Evolutionary conservation across 805 yeast genomes (phyloP).

Genomic region (Lipomyces spencermartinsiae): DNA sequence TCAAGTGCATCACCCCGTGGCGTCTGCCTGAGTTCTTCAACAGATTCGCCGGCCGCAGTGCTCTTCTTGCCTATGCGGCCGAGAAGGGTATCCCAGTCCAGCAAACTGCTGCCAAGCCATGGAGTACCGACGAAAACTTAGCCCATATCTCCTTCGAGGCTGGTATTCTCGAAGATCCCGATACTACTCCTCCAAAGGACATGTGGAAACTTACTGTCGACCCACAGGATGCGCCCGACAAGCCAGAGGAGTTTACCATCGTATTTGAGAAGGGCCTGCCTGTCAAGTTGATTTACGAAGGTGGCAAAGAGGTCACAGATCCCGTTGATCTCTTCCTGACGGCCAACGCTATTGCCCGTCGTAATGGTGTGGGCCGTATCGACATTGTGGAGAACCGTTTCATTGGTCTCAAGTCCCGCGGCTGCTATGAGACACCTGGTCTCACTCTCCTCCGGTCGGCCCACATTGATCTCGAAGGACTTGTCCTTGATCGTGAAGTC

Average conservation of each 20-base stretch:
- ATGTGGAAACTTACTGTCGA: slow-evolving; percentile 99
- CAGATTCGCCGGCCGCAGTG: slow-evolving; percentile 98
- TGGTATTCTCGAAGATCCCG: slow-evolving; percentile 98
- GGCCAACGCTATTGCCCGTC: slow-evolving; percentile 95
- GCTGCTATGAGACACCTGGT: slow-evolving; percentile 99
- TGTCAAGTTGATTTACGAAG: slow-evolving; percentile 70
- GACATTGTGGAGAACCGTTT: slow-evolving; percentile 99
- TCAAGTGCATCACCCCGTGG: slow-evolving; percentile 98
- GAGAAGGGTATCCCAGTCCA: slow-evolving; percentile 90
- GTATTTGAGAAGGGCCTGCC: slow-evolving; percentile 89
- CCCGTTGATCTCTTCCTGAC: slow-evolving; percentile 91
- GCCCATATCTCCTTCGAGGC: slow-evolving; percentile 99
- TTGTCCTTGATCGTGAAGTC: slow-evolving; percentile 96
- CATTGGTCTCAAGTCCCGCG: slow-evolving; percentile 98
- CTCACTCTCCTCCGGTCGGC: slow-evolving; percentile 91
- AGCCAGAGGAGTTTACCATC: slow-evolving; percentile 87
- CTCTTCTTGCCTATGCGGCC: slow-evolving; percentile 90
- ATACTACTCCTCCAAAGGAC: slow-evolving; percentile 98
- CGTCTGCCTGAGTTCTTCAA: slow-evolving; percentile 94
- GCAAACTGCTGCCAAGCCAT: slow-evolving; percentile 98
- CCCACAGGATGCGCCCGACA: slow-evolving; percentile 92
- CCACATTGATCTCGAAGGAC: slow-evolving; percentile 96
- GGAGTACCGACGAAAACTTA: slow-evolving; percentile 99
- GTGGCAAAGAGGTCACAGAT: slow-evolving; percentile 69
- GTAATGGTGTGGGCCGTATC: slow-evolving; percentile 99